These are phyloP conservation scores for Zygotorulaspora danielsina DNA, from an alignment of 805 yeast genomes.

Conservation along the genomic window DNA sequence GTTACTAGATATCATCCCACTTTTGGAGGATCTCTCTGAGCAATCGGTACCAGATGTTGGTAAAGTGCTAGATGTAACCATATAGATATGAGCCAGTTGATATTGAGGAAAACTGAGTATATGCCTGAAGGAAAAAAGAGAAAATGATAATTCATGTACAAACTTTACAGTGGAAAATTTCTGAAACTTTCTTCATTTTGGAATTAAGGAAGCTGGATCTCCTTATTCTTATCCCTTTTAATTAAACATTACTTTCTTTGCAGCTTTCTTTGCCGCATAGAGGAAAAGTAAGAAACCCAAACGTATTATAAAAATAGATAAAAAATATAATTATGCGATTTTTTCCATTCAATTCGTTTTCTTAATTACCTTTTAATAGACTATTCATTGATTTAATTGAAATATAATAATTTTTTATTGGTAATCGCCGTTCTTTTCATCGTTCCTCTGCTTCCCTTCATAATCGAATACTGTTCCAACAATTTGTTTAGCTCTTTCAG, in stretches of 20 bases:
- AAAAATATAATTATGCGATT: conserved; percentile 1
- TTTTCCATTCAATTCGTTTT: background rate
- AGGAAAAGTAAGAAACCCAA: background rate
- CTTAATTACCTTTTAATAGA: conserved; percentile 10
- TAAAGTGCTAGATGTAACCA: conserved; percentile 71
- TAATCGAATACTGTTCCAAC: conserved; percentile 72
- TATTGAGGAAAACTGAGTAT: background rate
- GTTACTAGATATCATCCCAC: conserved; percentile 83
- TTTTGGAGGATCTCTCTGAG: conserved; percentile 77
- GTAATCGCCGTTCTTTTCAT: conserved; percentile 10
- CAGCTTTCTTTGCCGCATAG: background rate
- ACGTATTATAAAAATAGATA: conserved; percentile 2
- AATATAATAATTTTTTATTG: background rate
- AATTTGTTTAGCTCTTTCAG: conserved; percentile 85
- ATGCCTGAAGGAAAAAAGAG: too few relatives aligned
- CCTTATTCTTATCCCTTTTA: conserved; percentile 13
- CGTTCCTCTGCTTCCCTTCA: conserved; percentile 28
- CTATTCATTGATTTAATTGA: background rate
- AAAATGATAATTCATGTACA: too few relatives aligned
- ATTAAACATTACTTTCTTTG: conserved; percentile 4
- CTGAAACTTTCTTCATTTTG: too few relatives aligned
- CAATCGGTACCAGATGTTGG: conserved; percentile 78
- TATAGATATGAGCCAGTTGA: conserved; percentile 23
- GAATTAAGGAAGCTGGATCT: conserved; percentile 25
- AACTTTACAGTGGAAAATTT: too few relatives aligned